Base-by-base conservation (phyloP, 306 rosid genomes). In the Inga laurina region DNA sequence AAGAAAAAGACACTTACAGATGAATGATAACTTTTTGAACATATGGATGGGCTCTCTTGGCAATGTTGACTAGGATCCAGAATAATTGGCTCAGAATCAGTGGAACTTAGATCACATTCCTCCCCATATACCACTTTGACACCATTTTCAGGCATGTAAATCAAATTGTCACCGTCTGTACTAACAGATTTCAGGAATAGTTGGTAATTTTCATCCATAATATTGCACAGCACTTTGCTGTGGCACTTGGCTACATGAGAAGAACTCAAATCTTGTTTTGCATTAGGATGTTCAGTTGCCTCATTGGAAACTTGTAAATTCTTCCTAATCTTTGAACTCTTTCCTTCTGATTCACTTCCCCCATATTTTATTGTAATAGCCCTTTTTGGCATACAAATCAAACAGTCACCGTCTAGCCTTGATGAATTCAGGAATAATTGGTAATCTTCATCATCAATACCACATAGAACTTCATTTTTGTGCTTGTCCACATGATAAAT, bases 21-120 rank as follows among this genome's bases (percentile, higher is more conserved):
- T 76, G 72, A 16, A 82, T 86, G 79, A 15, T 43, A 76, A 4
- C 8, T 7, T 77, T 49, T 84, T 13, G 88, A 76, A 73, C 74
- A 65, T 10, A 75, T 56, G 30, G 79, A 87, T 19, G 93, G 86
- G 49, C 84, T 64, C 80, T 74, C 46, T 78, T 48, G 61, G 16
- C 16, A 18, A 76, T 69, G 64, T 56, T 89, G 84, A 85, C 81
- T 59, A n/a, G 54, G 76, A 13, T 91, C 91, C 46, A 80, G 27
- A 79, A 68, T 52, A 52, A 85, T 30, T 73, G 80, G 59, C 79
- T 90, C 90, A 13, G 85, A 30, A 52, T 91, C 93, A 44, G 90
- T 77, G n/a, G 84, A 71, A 80, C 83, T 73, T 57, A 51, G 78
- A 37, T n/a, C 83, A 54, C 32, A 79, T 27, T 82, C 82, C 51